Evolutionary conservation across 2,329 filamentous ascomycete genomes (phyloP), one percentile per base, ranked within the genome.

Genomic region (Trichoderma breve): DNA sequence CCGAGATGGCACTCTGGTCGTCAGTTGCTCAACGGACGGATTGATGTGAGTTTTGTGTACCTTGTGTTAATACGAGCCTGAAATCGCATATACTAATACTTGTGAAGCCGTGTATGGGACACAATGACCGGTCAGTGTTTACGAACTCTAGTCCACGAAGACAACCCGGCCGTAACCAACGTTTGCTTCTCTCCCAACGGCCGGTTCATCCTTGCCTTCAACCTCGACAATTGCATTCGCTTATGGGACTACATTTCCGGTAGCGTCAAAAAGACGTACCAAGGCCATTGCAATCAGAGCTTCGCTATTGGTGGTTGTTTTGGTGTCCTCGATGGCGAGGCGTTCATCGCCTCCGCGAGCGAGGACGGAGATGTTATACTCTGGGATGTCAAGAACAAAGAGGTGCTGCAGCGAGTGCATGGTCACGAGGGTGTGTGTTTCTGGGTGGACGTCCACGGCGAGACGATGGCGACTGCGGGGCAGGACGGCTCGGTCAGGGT

Each of bases 201-300:
- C 21, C 94, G 93, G 74, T 98, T 93, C 79, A 92, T 99, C 70
- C 88, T 98, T 3, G 95, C 96, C 14, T 97, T 93, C 82, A 97
- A 93, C 74, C 87, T 98, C 75, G 96, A 99, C 83, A 93, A 91
- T 73, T 95, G 93, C 79, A 88, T 99, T 61, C 90, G 96, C 2
- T 85, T 99, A 26, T 99, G 96, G 96, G 93, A 98, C 81, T 99
- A 98, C 79, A 92, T 97, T 9, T 90, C 94, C 47, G 95, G 95
- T 8, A 90, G 91, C 32, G 96, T 96, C 76, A 92, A 97, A 78
- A 99, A 99, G 86, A 99, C 96, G 15, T 99, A 98, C 81, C 94
- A 98, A 80, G 96, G 96, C 0, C 96, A 98, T 78, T 83, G 85
- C 70, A 99, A 99, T 80, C 86, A 89, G 70, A 91, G 91, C 73